phyloP scores from a whole-genome alignment of 352 stramenopile genomes.

The Globisporangium middletonii region DNA sequence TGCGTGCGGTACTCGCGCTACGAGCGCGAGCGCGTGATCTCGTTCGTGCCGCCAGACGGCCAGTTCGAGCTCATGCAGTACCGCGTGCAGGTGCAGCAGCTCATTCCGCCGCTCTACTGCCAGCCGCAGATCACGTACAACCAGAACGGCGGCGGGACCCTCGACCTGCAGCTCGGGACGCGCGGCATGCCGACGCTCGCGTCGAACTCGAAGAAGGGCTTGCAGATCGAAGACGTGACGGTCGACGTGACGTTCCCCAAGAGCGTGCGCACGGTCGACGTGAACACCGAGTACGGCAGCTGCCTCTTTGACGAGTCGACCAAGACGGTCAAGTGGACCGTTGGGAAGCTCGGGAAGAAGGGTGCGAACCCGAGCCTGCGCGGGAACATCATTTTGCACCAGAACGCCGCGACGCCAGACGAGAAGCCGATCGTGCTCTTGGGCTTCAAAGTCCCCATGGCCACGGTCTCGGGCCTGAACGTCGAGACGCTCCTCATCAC shows the following conservation, averaged over 20 bases:
- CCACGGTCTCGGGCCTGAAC: conserved; percentile 93
- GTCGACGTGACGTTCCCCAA: conserved; percentile 96
- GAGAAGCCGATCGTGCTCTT: conserved; percentile 94
- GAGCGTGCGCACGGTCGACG: conserved; percentile 91
- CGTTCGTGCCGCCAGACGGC: conserved; percentile 97
- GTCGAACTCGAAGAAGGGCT: conserved; percentile 72
- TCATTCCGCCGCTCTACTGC: conserved; percentile 85
- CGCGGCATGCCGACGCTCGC: conserved; percentile 72
- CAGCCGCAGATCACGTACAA: conserved; percentile 84
- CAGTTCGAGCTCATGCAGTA: conserved; percentile 94
- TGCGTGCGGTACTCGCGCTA: conserved; percentile 96
- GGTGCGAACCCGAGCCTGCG: conserved; percentile 81
- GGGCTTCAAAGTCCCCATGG: conserved; percentile 95
- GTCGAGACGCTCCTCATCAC: conserved; percentile 93
- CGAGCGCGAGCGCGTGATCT: conserved; percentile 94
- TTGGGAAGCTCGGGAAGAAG: conserved; percentile 93
- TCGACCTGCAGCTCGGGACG: conserved; percentile 71
- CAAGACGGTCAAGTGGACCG: conserved; percentile 93
- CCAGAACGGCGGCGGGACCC: conserved; percentile 53
- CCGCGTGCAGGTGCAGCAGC: conserved; percentile 75
- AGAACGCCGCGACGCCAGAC: conserved; percentile 71
- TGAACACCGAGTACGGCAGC: conserved; percentile 89
- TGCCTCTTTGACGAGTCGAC: conserved; percentile 95
- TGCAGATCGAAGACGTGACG: conserved; percentile 89
- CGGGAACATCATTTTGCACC: conserved; percentile 90